Base-by-base conservation (phyloP, 2,329 filamentous ascomycete genomes). In the Arachnomyces sp. region DNA sequence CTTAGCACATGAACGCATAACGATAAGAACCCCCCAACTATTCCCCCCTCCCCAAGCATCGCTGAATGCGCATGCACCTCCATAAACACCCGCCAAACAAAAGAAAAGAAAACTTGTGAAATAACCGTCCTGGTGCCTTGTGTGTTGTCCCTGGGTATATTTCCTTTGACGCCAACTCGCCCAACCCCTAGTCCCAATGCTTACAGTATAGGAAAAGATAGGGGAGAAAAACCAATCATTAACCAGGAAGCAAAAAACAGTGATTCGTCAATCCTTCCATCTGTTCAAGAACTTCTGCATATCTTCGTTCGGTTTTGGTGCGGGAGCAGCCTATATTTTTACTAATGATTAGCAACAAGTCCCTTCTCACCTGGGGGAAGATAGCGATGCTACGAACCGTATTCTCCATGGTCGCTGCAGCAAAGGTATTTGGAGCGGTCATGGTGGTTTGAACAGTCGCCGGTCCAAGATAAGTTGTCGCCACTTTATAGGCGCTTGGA, bases 241-340 rank as follows among this genome's bases (percentile, higher is more conserved):
- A 25, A n/a, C n/a, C n/a, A n/a, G n/a, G 25, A n/a, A 38, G 33
- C 41, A 38, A 21, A 34, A 16, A 17, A 25, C 9, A 17, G 29
- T 13, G 18, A 17, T n/a, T n/a, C n/a, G 21, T 50, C 59, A 80
- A 59, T 80, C 75, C 57, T 73, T 74, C 75, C 76, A 80, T 47
- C 75, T 64, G 35, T 71, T 71, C 44, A 80, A 55, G 55, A 72
- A 79, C 49, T 71, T 73, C 36, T 70, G 67, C 73, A 78, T 77
- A 42, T 76, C 72, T 38, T 69, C 61, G 38, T 67, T 65, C 9
- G 71, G 72, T 46, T 64, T 61, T 30, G 68, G 59, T 35, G 72
- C 72, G 11, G 76, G 62, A n/a, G 75, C 63, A 49, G 69, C 73
- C 77, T 80, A 50, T 40, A n/a, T n/a, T n/a, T n/a, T n/a, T n/a